Base-by-base conservation (phyloP, 1,139 yeast species). In the Eremothecium coryli region DNA sequence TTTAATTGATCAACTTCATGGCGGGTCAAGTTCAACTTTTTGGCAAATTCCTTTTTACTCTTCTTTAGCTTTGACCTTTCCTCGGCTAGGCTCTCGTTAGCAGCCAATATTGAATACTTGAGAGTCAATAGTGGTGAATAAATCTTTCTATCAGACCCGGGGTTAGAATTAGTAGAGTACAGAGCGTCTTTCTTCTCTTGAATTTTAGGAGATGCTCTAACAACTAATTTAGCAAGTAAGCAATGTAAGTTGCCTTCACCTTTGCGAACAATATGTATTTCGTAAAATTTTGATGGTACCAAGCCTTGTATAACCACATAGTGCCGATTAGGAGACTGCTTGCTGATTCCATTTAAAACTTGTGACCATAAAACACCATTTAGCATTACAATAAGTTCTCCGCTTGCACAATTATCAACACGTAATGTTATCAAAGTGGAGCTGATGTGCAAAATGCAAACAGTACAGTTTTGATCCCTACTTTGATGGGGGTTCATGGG, bases 271-370 rank as follows among this genome's bases (percentile, higher is more conserved):
- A 77, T 61, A 38, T 76, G 82, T 34, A 80, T 69, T 46, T 76
- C 84, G 47, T 77, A 80, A 41, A 79, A 82, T 28, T 75, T 73
- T 18, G 73, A 58, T 0, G 86, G 82, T 9, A 82, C 74, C 33
- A 80, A 60, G 1, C 85, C 85, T 51, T 72, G 73, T 25, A 79
- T 70, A 6, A 75, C 64, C 26, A 71, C 65, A 39, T 62, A 60
- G 24, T 56, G 58, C 32, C 70, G 73, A 26, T 64, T 60, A 23
- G 56, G 49, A 27, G 45, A 47, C 14, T 59, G 60, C 21, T 54
- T 45, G 4, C n/a, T 13, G 5, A 61, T 48, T 22, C 70, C 68
- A 27, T 69, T 60, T 0, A 68, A 52, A 38, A 64, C 63, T 60
- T 73, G 66, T 46, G 71, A 62, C 88, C 88, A 79, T 14, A 68